Evolutionary conservation across 176 grass and related monocot species (phyloP), one percentile per base, ranked within the genome.

Genomic region (Otatea glauca): DNA sequence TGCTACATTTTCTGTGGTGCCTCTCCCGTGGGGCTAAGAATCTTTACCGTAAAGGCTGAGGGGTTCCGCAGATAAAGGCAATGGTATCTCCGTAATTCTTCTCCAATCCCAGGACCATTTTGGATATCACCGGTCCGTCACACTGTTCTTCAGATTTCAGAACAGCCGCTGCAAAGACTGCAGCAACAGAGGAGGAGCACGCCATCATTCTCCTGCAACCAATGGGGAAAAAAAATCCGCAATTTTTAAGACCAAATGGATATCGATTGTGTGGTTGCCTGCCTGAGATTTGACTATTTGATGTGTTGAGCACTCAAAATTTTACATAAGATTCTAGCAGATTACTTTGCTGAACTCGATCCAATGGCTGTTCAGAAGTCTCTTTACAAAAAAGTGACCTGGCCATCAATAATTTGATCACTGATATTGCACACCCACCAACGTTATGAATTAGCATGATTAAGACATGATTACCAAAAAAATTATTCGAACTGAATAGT

Each of bases 201-300:
- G 50, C 29, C 47, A 55, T 56, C 72, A 0, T 20, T 35, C 29
- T 56, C 53, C 7, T 27, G 15, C 71, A 53, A 4, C 43, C 3
- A 9, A n/a, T 43, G 27, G 43, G 29, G 29, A 29, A 13, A 9
- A 50, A 9, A 50, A 50, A 49, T 24, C 3, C 6, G 20, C 4
- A 9, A 1, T 75, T 54, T 74, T 54, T 11, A 53, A 34, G 25
- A 27, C 24, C 41, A 14, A 9, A 5, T 25, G 12, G 5, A 47
- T 10, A 71, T 47, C 12, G 10, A 44, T 12, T 32, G 9, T 70
- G 67, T 44, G 1, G 0, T 59, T 69, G 35, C 9, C 13, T 27
- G 48, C 10, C 68, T 69, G 32, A 67, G 9, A 81, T 81, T 58
- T 12, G 65, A 56, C 17, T 49, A 69, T 81, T 43, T 7, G 65